Conservation (phyloP, 495 filamentous ascomycete species). For the Lasiosphaeria hispida region DNA sequence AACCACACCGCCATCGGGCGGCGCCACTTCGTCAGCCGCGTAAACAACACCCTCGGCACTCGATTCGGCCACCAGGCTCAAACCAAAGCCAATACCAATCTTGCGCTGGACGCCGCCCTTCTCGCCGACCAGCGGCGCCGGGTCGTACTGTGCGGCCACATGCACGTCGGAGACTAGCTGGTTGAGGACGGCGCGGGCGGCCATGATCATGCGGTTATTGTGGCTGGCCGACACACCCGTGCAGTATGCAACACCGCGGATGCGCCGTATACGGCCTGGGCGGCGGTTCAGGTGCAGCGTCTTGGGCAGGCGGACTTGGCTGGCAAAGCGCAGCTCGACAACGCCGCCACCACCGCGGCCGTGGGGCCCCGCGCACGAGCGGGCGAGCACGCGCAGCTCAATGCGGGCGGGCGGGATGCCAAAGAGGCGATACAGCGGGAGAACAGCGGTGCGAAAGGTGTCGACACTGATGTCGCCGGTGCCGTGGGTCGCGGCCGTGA, state of each 20-base stretch:
- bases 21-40: constrained; percentile 80
- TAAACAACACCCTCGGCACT: constrained; percentile 75
- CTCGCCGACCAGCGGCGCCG: constrained; percentile 67
- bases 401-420: constrained; percentile 78
- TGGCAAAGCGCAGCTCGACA: constrained; percentile 86
- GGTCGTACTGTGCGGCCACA: constrained; percentile 61
- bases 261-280: constrained; percentile 80
- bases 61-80: constrained; percentile 88
- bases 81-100: constrained; percentile 76
- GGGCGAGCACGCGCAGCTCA: constrained; percentile 76
- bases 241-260: constrained; percentile 90
- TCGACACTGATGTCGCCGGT: constrained; percentile 84
- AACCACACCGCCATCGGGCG: constrained; percentile 73
- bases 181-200: constrained; percentile 83
- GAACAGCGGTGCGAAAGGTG: constrained; percentile 85
- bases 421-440: constrained; percentile 86
- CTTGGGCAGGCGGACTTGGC: constrained; percentile 88
- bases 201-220: constrained; percentile 92
- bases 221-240: constrained; percentile 86
- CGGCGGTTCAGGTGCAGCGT: constrained; percentile 82
- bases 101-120: constrained; percentile 54
- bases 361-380: constrained; percentile 70
- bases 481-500: constrained; percentile 72
- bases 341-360: constrained; percentile 83
- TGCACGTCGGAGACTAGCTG: constrained; percentile 82